Base-by-base conservation (phyloP, 2,329 filamentous ascomycete genomes). In the Falciphora oryzae region DNA sequence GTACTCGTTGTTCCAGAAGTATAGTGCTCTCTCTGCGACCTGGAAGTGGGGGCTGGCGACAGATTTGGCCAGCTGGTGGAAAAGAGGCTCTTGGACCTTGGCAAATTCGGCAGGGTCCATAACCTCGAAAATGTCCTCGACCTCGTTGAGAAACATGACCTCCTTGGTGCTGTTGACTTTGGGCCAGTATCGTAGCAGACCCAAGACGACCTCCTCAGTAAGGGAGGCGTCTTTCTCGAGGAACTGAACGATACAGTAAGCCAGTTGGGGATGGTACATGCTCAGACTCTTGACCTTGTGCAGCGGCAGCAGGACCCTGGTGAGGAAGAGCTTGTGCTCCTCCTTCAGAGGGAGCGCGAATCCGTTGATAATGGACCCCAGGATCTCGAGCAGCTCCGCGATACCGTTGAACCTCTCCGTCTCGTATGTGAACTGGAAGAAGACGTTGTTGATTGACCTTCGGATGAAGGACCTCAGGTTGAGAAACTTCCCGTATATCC, bases 1-100 rank as follows among this genome's bases (percentile, higher is more conserved):
- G 77, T 99, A 99, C 77, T 99, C 95, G 74, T 99, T 99, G 83
- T 99, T 99, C 95, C 95, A 99, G 81, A 99, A 99, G 80, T 99
- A 99, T 32, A 99, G 84, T 6, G 95, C 95, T 69, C 95, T 88
- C 79, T 99, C 95, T 25, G 95, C 95, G 65, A 99, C 95, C 82
- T 99, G 95, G 81, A 99, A 99, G 78, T 99, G 95, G 61, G 95
- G 95, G 75, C 95, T 99, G 62, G 95, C 94, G 57, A 99, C 95
- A 2, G 95, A 98, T 77, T 98, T 99, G 69, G 95, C 93, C 69
- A 99, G 83, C 76, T 99, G 95, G 72, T 97, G 93, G 83, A 99
- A 99, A 56, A 99, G 81, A 61, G 95, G 94, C 73, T 98, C 95
- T 76, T 99, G 95, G 56, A 99, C 95, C 80, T 99, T 99, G 71